Base-by-base conservation (phyloP, 192 early-diverging fungal species). In the Chytriomyces sp. region DNA sequence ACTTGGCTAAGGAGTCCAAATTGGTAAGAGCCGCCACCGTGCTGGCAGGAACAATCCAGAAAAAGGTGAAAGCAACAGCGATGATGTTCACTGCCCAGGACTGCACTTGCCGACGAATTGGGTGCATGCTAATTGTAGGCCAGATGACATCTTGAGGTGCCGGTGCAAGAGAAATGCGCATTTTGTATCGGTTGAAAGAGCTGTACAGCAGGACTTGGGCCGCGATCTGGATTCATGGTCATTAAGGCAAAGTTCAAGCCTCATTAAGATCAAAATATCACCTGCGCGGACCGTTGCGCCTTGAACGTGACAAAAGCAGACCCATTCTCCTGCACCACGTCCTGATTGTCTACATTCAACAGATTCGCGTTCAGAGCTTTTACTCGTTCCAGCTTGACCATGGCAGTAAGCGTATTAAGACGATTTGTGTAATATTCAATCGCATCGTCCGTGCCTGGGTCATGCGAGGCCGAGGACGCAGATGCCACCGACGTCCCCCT, bases 241-340 rank as follows among this genome's bases (percentile, higher is more conserved):
- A 62, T 7, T 63, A 59, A 17, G 38, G 61, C n/a, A 32, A 1
- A 49, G 2, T 19, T 3, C 2, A 74, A 64, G 40, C 33, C 40
- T 32, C 17, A 3, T 26, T 44, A 65, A 25, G 28, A 49, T 49
- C 22, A 22, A 3, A 14, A 49, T 36, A 22, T 6, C 22, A 73
- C 60, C 54, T 76, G 73, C 25, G 81, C 81, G n/a, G 73, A 33
- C 33, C 75, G 39, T 55, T 80, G 80, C 5, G 77, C 66, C 26
- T 72, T 72, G 64, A 86, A 86, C 3, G 85, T 86, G 3, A 86
- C 82, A 71, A 86, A 86, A 1, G 70, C 85, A 8, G 82, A 74
- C 12, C 77, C 74, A 30, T 66, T 77, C 37, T 63, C 34, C 17
- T 59, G 32, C 1, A 67, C 26, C 3, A 33, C 72, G 34, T 71